Base-by-base conservation (phyloP, 129 eudicot genomes). In the Calendula officinalis region DNA sequence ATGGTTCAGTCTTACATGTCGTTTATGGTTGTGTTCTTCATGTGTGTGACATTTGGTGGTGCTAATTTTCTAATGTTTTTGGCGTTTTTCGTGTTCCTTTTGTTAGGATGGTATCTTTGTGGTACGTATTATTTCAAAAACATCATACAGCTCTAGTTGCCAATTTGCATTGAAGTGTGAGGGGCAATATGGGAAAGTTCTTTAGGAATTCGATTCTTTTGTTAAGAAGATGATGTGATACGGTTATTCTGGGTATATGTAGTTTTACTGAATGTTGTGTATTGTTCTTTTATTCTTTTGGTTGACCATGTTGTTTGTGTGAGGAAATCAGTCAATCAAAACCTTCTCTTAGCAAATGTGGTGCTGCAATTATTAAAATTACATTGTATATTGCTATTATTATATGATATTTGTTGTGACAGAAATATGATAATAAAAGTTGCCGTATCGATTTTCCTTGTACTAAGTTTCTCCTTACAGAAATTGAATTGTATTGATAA, bases 51-150 rank as follows among this genome's bases (percentile, higher is more conserved):
- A 37, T 70, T 86, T 51, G 97, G 97, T 69, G 97, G 92, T 70
- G 75, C 66, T 17, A 74, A 72, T n/a, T 90, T 83, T 79, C 77
- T 90, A 16, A 60, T 84, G 12, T 84, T 71, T 45, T 71, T 80
- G 97, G 91, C 82, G 9, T 61, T 81, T 62, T 54, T 84, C 42
- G 45, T 66, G 48, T 79, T 67, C 51, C 39, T 85, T 66, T 62
- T 88, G 34, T 77, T 82, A 5, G 96, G 96, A 38, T 88, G 96
- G 94, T 88, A 84, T 84, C 62, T 88, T 9, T 14, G 86, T 36
- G 94, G 96, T 60, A 82, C 89, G 5, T 88, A 84, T 74, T 82
- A 85, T 80, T 82, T 84, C 75, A 80, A 69, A 54, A 75, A 76
- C 70, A 55, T 85, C 70, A 84, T 88, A 56, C 76, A 82, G 38